Conservation (phyloP, 768 basidiomycete species). For the Dacryopinax primogenitus region DNA sequence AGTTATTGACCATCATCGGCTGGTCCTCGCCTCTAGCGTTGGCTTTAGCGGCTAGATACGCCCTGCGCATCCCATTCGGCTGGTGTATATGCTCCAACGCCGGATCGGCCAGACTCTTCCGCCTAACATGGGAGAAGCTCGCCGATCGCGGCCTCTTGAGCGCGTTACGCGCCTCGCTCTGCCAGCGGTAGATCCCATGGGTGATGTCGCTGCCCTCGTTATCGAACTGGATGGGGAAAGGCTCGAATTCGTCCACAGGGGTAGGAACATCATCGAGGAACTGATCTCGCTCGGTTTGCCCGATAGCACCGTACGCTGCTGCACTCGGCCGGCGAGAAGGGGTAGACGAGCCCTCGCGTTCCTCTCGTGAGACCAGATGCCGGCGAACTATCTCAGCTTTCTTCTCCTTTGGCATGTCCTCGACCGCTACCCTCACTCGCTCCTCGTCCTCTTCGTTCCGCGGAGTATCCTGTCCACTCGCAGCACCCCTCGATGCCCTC, state of each 20-base stretch:
- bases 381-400: constrained; percentile 67
- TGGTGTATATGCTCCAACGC: constrained; percentile 88
- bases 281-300: neutral
- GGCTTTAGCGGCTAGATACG: constrained; percentile 65
- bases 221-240: neutral
- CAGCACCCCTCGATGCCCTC: neutral
- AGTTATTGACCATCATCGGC: constrained; percentile 53
- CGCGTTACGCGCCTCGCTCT: constrained; percentile 49
- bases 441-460: neutral
- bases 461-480: neutral
- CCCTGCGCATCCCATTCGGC: constrained; percentile 86
- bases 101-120: constrained; percentile 37
- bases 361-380: constrained; percentile 66
- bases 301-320: neutral
- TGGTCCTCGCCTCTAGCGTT: constrained; percentile 52
- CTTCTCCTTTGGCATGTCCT: constrained; percentile 63
- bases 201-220: constrained; percentile 19
- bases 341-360: constrained; percentile 30
- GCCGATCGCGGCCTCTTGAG: constrained; percentile 48
- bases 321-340: neutral
- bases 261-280: neutral
- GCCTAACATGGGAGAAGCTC: constrained; percentile 43
- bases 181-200: constrained; percentile 94
- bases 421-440: constrained; percentile 25
- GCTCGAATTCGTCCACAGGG: neutral